These are phyloP conservation scores for Metarhizium humberi DNA, from an alignment of 2,329 filamentous ascomycete genomes.

Conservation along the genomic window DNA sequence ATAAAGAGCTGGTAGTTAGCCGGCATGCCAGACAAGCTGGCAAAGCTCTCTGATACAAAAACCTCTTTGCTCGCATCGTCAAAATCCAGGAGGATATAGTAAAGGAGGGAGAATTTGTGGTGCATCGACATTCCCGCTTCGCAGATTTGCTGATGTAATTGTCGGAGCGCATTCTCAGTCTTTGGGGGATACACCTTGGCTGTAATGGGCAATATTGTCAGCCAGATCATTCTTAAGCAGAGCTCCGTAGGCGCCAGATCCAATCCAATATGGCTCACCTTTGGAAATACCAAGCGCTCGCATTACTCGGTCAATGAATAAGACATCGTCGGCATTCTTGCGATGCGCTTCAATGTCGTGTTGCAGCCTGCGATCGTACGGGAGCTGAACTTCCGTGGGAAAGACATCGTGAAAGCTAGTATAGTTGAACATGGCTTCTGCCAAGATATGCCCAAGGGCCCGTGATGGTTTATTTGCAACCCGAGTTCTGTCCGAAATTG, in stretches of 20 bases:
- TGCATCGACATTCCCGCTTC: conserved; percentile 55
- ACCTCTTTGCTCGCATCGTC: conserved; percentile 43
- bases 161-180: conserved; percentile 55
- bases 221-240: background rate
- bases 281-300: conserved; percentile 59
- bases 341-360: conserved; percentile 58
- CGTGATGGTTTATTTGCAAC: background rate
- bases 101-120: conserved; percentile 74
- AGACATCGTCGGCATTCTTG: conserved; percentile 55
- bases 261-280: conserved; percentile 33
- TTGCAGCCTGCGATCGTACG: conserved; percentile 51
- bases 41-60: conserved; percentile 47
- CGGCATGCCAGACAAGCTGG: conserved; percentile 55
- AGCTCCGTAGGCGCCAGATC: background rate
- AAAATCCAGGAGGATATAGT: conserved; percentile 74
- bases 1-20: conserved; percentile 72
- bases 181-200: conserved; percentile 67
- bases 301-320: conserved; percentile 75
- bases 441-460: background rate
- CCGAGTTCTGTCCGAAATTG: background rate
- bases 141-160: conserved; percentile 62
- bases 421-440: conserved; percentile 48
- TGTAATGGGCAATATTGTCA: conserved; percentile 4
- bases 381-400: conserved; percentile 45
- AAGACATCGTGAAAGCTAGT: conserved; percentile 63